Percentiles rank a stretch among this genome's conserved stretches.
Conservation (phyloP, 192 early-diverging fungal species). For the Coemansia sp. region DNA sequence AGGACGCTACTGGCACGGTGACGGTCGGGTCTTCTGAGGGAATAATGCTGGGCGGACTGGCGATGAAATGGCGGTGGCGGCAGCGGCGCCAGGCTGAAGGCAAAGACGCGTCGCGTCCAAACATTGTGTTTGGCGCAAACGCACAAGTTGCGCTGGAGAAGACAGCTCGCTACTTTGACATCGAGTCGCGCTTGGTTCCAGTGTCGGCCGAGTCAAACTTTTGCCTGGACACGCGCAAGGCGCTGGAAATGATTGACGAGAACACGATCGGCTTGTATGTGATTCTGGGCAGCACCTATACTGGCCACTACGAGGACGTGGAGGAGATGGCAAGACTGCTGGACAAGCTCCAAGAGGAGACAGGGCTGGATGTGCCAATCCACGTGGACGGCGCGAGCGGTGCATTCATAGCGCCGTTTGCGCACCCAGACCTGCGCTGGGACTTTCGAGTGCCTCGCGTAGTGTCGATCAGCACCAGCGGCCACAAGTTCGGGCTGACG, state of each 20-base stretch:
- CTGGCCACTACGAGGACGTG: conserved; percentile 83
- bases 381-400: conserved; percentile 86
- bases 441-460: conserved; percentile 68
- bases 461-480: conserved; percentile 77
- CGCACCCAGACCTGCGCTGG: conserved; percentile 73
- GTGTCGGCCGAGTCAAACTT: conserved; percentile 56
- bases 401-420: conserved; percentile 86
- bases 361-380: conserved; percentile 71
- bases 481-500: conserved; percentile 85
- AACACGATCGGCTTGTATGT: conserved; percentile 81
- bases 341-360: conserved; percentile 60
- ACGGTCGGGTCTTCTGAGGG: conserved; percentile 82
- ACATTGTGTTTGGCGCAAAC: conserved; percentile 75
- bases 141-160: conserved; percentile 76
- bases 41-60: conserved; percentile 72
- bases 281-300: conserved; percentile 80
- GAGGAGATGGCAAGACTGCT: conserved; percentile 61
- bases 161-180: conserved; percentile 74
- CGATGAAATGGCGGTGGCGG: conserved; percentile 81
- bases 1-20: conserved; percentile 63
- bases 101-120: conserved; percentile 68
- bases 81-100: conserved; percentile 58
- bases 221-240: conserved; percentile 64
- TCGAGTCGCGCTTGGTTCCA: conserved; percentile 67
- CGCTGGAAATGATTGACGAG: conserved; percentile 70